Conservation (phyloP, 2,329 filamentous ascomycete species). For the Nemania sp. region DNA sequence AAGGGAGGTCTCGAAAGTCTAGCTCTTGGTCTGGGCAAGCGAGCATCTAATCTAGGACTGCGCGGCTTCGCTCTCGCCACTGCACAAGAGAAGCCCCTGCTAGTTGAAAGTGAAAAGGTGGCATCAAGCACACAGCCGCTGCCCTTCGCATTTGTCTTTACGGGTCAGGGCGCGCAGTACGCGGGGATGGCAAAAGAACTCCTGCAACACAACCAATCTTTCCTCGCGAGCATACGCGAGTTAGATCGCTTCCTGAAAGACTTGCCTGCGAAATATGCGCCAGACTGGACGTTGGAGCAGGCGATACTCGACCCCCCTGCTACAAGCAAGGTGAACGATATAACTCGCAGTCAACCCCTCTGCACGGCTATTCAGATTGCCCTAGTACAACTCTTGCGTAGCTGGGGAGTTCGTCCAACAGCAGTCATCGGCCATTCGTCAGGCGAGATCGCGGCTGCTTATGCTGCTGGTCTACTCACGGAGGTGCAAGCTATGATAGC, state of each 20-base stretch:
- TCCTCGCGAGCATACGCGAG: slow-evolving; percentile 35
- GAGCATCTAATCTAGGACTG: not conserved
- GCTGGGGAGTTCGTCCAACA: slow-evolving; percentile 32
- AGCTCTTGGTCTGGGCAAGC: not conserved
- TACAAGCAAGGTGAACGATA: slow-evolving; percentile 14
- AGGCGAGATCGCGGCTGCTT: slow-evolving; percentile 58
- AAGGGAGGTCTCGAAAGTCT: not conserved
- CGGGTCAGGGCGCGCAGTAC: slow-evolving; percentile 51
- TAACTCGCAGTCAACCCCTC: slow-evolving; percentile 32
- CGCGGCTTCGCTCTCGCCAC: not conserved
- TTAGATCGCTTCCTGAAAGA: slow-evolving; percentile 29
- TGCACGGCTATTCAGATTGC: slow-evolving; percentile 45
- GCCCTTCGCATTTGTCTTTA: slow-evolving; percentile 41
- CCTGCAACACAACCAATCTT: slow-evolving; percentile 33
- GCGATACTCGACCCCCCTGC: slow-evolving; percentile 12
- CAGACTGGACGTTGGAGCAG: slow-evolving; percentile 35
- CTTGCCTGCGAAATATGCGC: not conserved
- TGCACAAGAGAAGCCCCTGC: not conserved
- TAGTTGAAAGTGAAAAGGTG: not conserved
- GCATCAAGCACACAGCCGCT: not conserved
- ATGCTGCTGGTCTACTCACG: slow-evolving; percentile 50
- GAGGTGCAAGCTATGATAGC: slow-evolving; percentile 32
- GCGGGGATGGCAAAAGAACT: slow-evolving; percentile 51
- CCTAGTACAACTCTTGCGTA: slow-evolving; percentile 36
- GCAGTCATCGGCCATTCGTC: slow-evolving; percentile 48